Percentiles rank a stretch among this genome's conserved stretches.
These are phyloP conservation scores for Ajuga reptans DNA, from an alignment of 305 asterid species.

Conservation along the genomic window DNA sequence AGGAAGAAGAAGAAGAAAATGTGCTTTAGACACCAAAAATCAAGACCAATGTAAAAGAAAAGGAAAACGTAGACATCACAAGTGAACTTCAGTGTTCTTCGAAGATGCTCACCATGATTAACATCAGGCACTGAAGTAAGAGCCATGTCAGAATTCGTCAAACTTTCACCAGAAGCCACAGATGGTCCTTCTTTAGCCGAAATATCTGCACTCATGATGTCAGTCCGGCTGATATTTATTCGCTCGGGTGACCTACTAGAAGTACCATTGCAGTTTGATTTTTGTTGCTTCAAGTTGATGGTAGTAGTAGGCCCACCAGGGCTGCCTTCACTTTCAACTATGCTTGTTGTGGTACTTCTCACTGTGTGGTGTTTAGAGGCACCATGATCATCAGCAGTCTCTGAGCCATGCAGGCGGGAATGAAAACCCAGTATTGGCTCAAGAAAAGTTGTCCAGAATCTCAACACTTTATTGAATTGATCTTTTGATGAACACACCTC, in stretches of 20 bases:
- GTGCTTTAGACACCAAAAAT: background rate
- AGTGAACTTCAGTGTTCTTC: conserved; percentile 13
- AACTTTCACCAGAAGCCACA: conserved; percentile 42
- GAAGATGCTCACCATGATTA: conserved; percentile 36
- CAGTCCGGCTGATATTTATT: conserved; percentile 33
- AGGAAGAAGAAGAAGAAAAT: too few species aligned
- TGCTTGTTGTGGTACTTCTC: conserved; percentile 32
- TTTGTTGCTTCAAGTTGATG: conserved; percentile 46
- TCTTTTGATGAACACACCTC: conserved; percentile 94
- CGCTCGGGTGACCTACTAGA: conserved; percentile 44
- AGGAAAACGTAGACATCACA: conserved; percentile 7
- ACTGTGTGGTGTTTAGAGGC: conserved; percentile 34
- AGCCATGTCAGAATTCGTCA: conserved; percentile 36
- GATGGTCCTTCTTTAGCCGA: conserved; percentile 40
- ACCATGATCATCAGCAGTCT: conserved; percentile 43
- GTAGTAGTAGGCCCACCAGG: conserved; percentile 41
- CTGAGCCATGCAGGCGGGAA: conserved; percentile 44
- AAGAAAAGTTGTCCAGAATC: conserved; percentile 80
- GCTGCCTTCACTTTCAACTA: conserved; percentile 58
- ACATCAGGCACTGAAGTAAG: conserved; percentile 37
- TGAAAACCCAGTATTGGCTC: conserved; percentile 81
- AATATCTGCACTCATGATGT: conserved; percentile 37
- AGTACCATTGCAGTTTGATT: conserved; percentile 52
- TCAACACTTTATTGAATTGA: conserved; percentile 65
- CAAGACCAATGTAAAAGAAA: background rate